Percentiles rank a stretch among this genome's conserved stretches.
Conservation (phyloP, 768 basidiomycete species). For the Suillus variegatus region DNA sequence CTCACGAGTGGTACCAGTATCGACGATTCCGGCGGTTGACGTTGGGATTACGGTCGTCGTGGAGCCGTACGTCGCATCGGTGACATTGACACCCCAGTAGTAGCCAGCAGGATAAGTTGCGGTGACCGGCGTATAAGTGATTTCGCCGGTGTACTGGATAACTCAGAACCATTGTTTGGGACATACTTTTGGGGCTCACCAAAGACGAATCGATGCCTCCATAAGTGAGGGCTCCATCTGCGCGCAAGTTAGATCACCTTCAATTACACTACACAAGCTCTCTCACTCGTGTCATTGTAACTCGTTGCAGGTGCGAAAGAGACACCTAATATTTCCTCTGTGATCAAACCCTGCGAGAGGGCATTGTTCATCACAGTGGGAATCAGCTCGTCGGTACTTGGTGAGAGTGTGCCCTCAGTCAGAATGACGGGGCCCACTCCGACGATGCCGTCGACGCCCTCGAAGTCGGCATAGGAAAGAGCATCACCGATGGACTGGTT, state of each 20-base stretch:
- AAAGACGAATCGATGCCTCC: constrained; percentile 17
- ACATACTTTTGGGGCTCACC: constrained; percentile 5
- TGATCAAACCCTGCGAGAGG: constrained; percentile 15
- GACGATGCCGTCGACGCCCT: constrained; percentile 22
- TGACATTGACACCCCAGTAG: constrained; percentile 24
- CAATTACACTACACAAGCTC: neutral
- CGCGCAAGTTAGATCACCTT: neutral
- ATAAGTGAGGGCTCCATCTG: constrained; percentile 21
- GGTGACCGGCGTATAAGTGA: constrained; percentile 23
- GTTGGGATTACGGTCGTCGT: constrained; percentile 10
- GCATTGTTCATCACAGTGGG: constrained; percentile 23
- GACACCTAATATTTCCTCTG: constrained; percentile 16
- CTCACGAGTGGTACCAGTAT: constrained; percentile 22
- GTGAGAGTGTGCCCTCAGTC: constrained; percentile 11
- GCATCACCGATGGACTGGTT: constrained; percentile 24
- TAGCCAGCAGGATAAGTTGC: constrained; percentile 17
- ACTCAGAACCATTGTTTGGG: neutral
- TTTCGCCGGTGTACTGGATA: constrained; percentile 17
- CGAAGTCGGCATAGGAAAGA: constrained; percentile 13
- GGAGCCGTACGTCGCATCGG: constrained; percentile 7
- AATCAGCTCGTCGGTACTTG: constrained; percentile 10
- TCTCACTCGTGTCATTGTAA: constrained; percentile 11
- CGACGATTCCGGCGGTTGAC: constrained; percentile 21
- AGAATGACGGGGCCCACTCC: constrained; percentile 18
- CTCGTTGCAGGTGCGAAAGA: constrained; percentile 18